These are phyloP conservation scores for Chimonanthus praecox DNA, from an alignment of 164 flowering plant species.

Conservation along the genomic window DNA sequence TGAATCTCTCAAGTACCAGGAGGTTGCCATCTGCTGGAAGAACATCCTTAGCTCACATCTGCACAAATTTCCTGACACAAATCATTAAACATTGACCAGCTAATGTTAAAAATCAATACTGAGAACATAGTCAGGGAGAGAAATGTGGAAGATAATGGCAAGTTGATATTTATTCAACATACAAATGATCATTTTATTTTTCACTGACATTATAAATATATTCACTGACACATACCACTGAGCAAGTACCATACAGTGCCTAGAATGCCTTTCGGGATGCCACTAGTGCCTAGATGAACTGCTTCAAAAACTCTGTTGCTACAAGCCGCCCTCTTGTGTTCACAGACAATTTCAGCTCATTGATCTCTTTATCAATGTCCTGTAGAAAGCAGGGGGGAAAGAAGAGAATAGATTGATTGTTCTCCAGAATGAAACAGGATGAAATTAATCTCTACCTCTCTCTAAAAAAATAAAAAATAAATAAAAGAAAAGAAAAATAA, in stretches of 20 bases:
- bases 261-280: neutral
- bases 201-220: neutral
- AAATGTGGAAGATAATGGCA: too few species aligned
- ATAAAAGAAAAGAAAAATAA: neutral
- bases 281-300: constrained; percentile 40
- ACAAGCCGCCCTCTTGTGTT: constrained; percentile 95
- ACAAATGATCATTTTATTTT: neutral
- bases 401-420: neutral
- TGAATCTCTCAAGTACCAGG: too few species aligned
- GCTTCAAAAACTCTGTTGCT: constrained; percentile 90
- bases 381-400: constrained; percentile 25
- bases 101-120: too few species aligned
- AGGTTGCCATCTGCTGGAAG: too few species aligned
- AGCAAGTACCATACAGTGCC: neutral
- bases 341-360: constrained; percentile 85
- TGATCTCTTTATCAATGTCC: constrained; percentile 98
- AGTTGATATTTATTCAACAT: neutral
- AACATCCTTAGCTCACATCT: too few species aligned
- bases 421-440: neutral
- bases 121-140: too few species aligned
- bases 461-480: neutral
- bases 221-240: neutral
- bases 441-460: too few species aligned
- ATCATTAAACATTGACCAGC: too few species aligned
- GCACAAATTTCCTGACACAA: too few species aligned